These are phyloP conservation scores for Fusarium pilosicola DNA, from an alignment of 2,329 filamentous ascomycete species.

Conservation along the genomic window DNA sequence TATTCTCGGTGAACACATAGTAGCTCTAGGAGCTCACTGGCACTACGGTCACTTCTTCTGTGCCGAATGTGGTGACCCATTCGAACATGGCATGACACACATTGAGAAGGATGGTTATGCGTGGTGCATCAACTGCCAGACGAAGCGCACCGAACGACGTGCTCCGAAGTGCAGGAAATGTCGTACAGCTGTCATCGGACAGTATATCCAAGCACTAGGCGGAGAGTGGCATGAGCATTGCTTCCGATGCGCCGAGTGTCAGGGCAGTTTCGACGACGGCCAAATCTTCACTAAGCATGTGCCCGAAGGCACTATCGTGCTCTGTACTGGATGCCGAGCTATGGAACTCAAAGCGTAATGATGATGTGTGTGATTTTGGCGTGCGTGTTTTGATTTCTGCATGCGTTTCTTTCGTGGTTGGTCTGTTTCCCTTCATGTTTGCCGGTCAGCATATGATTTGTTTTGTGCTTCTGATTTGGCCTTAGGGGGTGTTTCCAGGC, in stretches of 20 bases:
- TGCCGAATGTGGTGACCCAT: conserved; percentile 96
- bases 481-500: conserved; percentile 2
- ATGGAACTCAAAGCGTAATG: conserved; percentile 66
- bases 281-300: conserved; percentile 71
- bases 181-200: conserved; percentile 83
- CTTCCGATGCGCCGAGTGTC: conserved; percentile 79
- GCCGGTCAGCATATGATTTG: conserved; percentile 13
- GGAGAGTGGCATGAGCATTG: conserved; percentile 94
- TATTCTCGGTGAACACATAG: conserved; percentile 93
- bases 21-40: conserved; percentile 95
- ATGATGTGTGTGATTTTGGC: conserved; percentile 27
- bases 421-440: conserved; percentile 5
- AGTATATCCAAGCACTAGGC: conserved; percentile 89
- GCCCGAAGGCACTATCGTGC: conserved; percentile 59
- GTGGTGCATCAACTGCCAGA: conserved; percentile 95
- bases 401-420: background rate
- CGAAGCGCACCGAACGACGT: conserved; percentile 86
- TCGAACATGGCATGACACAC: conserved; percentile 75
- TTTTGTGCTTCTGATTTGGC: conserved; percentile 16
- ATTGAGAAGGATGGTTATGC: conserved; percentile 98
- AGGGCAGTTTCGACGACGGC: conserved; percentile 70
- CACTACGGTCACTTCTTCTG: conserved; percentile 99
- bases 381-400: conserved; percentile 20
- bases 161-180: conserved; percentile 91
- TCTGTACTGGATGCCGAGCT: conserved; percentile 70